A percentile compares a stretch with the other conserved stretches of the same genome.
These are phyloP conservation scores for Penicillium sp. DNA, from an alignment of 2,329 filamentous ascomycete species.

Conservation along the genomic window DNA sequence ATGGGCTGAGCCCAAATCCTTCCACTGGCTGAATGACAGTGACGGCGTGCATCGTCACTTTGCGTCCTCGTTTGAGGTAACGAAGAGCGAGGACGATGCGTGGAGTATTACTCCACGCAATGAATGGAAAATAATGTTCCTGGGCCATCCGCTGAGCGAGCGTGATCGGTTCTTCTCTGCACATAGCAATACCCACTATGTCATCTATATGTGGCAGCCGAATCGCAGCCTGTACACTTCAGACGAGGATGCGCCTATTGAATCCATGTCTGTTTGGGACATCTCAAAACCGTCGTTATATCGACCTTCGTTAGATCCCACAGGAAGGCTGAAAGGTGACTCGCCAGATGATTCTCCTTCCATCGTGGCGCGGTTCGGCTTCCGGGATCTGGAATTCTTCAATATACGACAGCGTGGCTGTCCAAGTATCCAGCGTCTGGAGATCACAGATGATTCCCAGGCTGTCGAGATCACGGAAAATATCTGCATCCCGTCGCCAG, in stretches of 20 bases:
- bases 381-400: slow-evolving; percentile 52
- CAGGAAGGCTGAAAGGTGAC: slow-evolving; percentile 33
- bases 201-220: slow-evolving; percentile 60
- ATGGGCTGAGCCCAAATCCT: slow-evolving; percentile 56
- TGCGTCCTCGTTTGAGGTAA: slow-evolving; percentile 57
- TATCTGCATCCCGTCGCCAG: slow-evolving; percentile 44
- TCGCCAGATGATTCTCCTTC: slow-evolving; percentile 40
- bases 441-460: slow-evolving; percentile 48
- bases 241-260: slow-evolving; percentile 55
- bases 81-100: slow-evolving; percentile 14
- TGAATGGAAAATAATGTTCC: slow-evolving; percentile 60
- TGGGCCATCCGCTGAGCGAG: slow-evolving; percentile 54
- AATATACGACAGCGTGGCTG: slow-evolving; percentile 52
- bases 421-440: slow-evolving; percentile 51
- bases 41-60: slow-evolving; percentile 57
- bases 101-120: slow-evolving; percentile 52
- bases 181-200: slow-evolving; percentile 59
- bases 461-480: slow-evolving; percentile 57
- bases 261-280: slow-evolving; percentile 59
- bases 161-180: slow-evolving; percentile 60
- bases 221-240: slow-evolving; percentile 53
- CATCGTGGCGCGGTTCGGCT: slow-evolving; percentile 51
- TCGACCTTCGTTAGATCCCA: slow-evolving; percentile 51
- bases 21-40: slow-evolving; percentile 51
- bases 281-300: slow-evolving; percentile 51